Evolutionary conservation across 352 stramenopile species (phyloP).

Genomic region (Thalassiosira mediterranea): DNA sequence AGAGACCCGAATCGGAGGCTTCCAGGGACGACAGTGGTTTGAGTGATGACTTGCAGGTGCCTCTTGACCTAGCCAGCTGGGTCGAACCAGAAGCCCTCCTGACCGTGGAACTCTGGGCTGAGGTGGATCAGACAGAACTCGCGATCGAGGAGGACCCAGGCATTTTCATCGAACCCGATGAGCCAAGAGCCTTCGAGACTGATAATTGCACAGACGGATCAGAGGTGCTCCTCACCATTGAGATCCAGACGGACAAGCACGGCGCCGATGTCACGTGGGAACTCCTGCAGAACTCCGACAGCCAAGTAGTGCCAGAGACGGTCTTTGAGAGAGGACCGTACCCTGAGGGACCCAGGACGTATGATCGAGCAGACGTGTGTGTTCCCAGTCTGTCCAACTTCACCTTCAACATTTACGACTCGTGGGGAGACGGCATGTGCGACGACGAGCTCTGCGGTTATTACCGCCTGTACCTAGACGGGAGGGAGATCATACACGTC

Average conservation of each 20-base stretch:
- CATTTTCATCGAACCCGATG: neutral
- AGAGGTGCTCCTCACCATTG: constrained; percentile 35
- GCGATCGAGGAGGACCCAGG: neutral
- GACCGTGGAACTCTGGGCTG: neutral
- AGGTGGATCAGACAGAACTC: neutral
- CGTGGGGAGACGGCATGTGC: constrained; percentile 34
- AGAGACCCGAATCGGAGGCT: too few species aligned
- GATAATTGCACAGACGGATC: constrained; percentile 15
- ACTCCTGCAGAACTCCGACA: constrained; percentile 7
- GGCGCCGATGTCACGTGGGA: constrained; percentile 36
- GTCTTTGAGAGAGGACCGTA: constrained; percentile 19
- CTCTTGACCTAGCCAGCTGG: too few species aligned
- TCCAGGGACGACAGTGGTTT: too few species aligned
- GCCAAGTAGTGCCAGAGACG: neutral
- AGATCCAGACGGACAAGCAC: constrained; percentile 47
- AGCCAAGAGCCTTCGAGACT: neutral
- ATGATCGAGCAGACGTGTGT: constrained; percentile 32
- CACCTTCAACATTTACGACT: constrained; percentile 37
- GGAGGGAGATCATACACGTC: neutral
- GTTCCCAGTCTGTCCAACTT: constrained; percentile 1
- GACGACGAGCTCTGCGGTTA: neutral
- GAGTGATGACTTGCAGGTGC: neutral
- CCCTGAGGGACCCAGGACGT: constrained; percentile 13
- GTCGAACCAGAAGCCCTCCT: neutral
- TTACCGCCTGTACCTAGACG: neutral